phyloP scores from a whole-genome alignment of 805 yeast genomes.

The Zygoascus flipseniorum region DNA sequence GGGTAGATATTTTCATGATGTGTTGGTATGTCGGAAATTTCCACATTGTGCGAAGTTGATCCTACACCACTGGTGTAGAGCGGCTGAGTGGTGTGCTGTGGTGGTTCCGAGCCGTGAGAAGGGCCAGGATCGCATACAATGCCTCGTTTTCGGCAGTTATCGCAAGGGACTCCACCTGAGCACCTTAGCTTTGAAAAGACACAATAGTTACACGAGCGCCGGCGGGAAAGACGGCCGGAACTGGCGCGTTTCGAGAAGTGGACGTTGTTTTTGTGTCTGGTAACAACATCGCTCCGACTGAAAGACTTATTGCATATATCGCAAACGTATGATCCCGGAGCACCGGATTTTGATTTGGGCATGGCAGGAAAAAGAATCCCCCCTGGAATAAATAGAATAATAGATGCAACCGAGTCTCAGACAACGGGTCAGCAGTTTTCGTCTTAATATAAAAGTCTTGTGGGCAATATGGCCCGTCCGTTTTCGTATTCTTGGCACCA shows the following conservation, averaged over 20 bases:
- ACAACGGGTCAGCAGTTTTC: too few relatives aligned
- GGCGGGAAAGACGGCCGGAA: conserved; percentile 4
- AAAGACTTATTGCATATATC: conserved; percentile 10
- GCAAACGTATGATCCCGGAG: conserved; percentile 5
- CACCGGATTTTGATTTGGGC: background rate
- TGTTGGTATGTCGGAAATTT: background rate
- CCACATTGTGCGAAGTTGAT: background rate
- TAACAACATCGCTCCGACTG: conserved; percentile 13
- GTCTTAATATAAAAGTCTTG: too few relatives aligned
- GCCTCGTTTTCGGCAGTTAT: conserved; percentile 14
- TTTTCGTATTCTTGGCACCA: too few relatives aligned
- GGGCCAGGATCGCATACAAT: conserved; percentile 14
- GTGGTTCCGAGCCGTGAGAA: background rate
- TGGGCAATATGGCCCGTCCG: too few relatives aligned
- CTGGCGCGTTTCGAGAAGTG: conserved; percentile 5
- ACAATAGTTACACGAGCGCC: conserved; percentile 9
- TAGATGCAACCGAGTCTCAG: too few relatives aligned
- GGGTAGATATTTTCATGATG: background rate
- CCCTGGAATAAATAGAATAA: background rate
- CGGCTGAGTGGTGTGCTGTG: background rate
- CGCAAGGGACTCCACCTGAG: conserved; percentile 19
- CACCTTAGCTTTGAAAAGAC: conserved; percentile 16
- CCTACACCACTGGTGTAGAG: background rate
- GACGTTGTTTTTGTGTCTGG: conserved; percentile 10
- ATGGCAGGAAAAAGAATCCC: background rate